Percentiles rank a stretch among this genome's conserved stretches.
Conservation (phyloP, 2,329 filamentous ascomycete species). For the Cladophialophora immunda region DNA sequence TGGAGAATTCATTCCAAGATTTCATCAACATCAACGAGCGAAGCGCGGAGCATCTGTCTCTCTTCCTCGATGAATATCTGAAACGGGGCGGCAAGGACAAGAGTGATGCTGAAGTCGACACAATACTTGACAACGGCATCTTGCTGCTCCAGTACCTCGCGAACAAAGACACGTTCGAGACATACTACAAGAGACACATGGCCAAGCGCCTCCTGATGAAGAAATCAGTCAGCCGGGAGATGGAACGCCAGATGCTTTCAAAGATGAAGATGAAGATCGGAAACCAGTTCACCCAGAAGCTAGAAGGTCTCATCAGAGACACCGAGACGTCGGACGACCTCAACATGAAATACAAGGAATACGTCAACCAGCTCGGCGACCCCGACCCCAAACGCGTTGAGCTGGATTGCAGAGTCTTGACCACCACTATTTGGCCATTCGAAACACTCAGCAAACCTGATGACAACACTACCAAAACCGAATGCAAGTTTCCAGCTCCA, state of each 20-base stretch:
- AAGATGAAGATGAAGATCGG: constrained; percentile 98
- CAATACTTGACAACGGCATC: constrained; percentile 87
- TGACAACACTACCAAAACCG: constrained; percentile 59
- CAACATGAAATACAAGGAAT: constrained; percentile 76
- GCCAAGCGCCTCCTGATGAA: constrained; percentile 85
- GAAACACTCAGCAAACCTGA: constrained; percentile 76
- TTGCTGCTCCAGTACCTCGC: constrained; percentile 84
- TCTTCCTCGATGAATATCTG: constrained; percentile 96
- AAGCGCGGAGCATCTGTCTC: constrained; percentile 89
- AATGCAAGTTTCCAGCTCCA: constrained; percentile 76
- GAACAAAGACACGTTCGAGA: constrained; percentile 94
- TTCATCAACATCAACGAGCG: constrained; percentile 92
- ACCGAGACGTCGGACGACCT: constrained; percentile 88
- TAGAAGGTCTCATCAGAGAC: constrained; percentile 98
- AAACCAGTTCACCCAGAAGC: constrained; percentile 89
- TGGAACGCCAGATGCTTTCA: constrained; percentile 93
- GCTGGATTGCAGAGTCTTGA: constrained; percentile 83
- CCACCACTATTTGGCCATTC: constrained; percentile 93
- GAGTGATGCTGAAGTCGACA: constrained; percentile 85
- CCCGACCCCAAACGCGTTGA: constrained; percentile 73
- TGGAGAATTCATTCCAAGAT: constrained; percentile 86
- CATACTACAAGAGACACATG: constrained; percentile 97
- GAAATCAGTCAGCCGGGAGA: constrained; percentile 88
- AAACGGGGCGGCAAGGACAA: constrained; percentile 94
- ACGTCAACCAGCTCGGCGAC: constrained; percentile 68